A percentile compares a stretch with the other conserved stretches of the same genome.
These are phyloP conservation scores for Intubia oerlemansii DNA, from an alignment of 2,329 filamentous ascomycete genomes.

Conservation along the genomic window DNA sequence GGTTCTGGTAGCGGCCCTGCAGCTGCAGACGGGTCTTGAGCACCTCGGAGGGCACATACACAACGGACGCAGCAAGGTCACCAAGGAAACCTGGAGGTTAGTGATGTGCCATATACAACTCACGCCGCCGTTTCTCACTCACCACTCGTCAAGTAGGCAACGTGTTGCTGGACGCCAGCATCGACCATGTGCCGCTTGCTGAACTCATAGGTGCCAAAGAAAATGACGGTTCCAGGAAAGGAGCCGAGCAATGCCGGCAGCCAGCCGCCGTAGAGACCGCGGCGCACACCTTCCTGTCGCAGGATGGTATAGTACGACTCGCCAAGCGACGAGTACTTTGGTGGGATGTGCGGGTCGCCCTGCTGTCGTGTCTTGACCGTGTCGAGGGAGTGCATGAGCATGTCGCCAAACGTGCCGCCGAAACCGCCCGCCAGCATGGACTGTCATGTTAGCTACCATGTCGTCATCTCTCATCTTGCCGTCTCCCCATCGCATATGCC, in stretches of 20 bases:
- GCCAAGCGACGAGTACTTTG: conserved; percentile 78
- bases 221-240: conserved; percentile 81
- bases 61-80: conserved; percentile 73
- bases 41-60: conserved; percentile 95
- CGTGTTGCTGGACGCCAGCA: conserved; percentile 53
- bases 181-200: conserved; percentile 84
- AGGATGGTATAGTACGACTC: conserved; percentile 86
- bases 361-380: conserved; percentile 97
- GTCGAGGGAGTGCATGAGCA: conserved; percentile 97
- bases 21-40: conserved; percentile 93
- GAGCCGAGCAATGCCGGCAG: conserved; percentile 77
- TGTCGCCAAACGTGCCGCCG: conserved; percentile 82
- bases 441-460: conserved; percentile 20
- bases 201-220: conserved; percentile 93
- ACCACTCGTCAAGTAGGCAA: conserved; percentile 78
- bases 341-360: conserved; percentile 79
- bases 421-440: conserved; percentile 89
- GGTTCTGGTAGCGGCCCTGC: conserved; percentile 88
- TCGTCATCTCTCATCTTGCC: not conserved
- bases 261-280: conserved; percentile 86
- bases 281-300: conserved; percentile 69
- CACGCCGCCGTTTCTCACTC: too few species aligned
- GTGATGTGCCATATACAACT: too few species aligned
- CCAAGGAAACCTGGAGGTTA: conserved; percentile 57
- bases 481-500: not conserved